These are phyloP conservation scores for Acanthamoeba royreba DNA, from an alignment of 208 protist genomes.

Conservation along the genomic window DNA sequence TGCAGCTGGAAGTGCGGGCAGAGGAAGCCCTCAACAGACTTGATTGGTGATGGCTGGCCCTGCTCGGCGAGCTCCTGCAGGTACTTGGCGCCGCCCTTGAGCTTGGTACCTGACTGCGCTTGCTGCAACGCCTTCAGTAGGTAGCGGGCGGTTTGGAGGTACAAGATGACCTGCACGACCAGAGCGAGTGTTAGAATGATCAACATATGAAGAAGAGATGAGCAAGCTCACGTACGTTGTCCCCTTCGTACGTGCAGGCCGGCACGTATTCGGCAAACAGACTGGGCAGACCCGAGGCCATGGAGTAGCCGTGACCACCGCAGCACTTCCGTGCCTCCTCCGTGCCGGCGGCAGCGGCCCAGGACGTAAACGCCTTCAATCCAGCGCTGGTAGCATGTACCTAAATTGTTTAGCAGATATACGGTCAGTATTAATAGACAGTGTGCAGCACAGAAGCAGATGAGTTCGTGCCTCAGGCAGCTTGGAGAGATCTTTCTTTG, in stretches of 20 bases:
- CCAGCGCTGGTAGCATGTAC: constrained; percentile 34
- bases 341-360: neutral
- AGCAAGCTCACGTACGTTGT: neutral
- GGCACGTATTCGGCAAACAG: neutral
- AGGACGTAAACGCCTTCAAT: neutral
- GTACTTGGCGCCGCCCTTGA: neutral
- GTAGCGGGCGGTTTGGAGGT: constrained; percentile 29
- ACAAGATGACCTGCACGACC: neutral
- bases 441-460: no score
- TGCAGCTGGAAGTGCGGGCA: neutral
- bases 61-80: neutral
- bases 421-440: no score
- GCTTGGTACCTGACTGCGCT: neutral
- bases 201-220: neutral
- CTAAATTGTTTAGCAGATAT: no score
- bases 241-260: constrained; percentile 24
- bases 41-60: neutral
- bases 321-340: neutral
- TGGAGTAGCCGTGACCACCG: constrained; percentile 46
- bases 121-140: neutral
- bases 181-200: neutral
- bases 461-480: neutral
- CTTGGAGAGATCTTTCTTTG: neutral
- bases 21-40: neutral
- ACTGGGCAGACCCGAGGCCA: neutral